These are phyloP conservation scores for Leishmania major DNA, from an alignment of 208 protist species.

Conservation along the genomic window DNA sequence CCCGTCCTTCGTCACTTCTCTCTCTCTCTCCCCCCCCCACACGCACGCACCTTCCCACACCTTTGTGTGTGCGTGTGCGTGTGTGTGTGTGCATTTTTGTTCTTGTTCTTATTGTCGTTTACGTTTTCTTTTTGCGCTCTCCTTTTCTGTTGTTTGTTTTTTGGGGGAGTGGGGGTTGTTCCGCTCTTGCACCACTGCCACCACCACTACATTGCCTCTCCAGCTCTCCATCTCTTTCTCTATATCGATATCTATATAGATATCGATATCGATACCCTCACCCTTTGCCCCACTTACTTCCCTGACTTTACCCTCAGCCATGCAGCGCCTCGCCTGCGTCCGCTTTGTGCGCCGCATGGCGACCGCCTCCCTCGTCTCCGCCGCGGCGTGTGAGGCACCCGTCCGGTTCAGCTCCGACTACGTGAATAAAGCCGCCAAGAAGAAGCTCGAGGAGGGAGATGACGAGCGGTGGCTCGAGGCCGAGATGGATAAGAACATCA, in stretches of 20 bases:
- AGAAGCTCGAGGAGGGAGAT: slow-evolving; percentile 46
- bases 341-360: slow-evolving; percentile 12
- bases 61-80: too few relatives aligned
- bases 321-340: slow-evolving; percentile 22
- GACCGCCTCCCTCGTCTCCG: slow-evolving; percentile 5
- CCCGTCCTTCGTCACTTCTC: neutral
- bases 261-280: neutral
- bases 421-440: slow-evolving; percentile 47
- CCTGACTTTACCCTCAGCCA: neutral
- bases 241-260: neutral
- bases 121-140: neutral
- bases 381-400: slow-evolving; percentile 11
- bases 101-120: neutral
- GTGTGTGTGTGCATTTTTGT: neutral
- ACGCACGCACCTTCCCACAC: too few relatives aligned
- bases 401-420: slow-evolving; percentile 27
- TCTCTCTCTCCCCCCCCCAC: too few relatives aligned
- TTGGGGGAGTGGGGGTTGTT: neutral
- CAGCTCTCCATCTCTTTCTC: neutral
- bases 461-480: slow-evolving; percentile 88
- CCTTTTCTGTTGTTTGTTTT: neutral
- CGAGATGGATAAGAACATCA: slow-evolving; percentile 85
- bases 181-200: neutral
- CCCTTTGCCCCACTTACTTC: neutral
- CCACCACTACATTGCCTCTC: neutral